Percentiles rank a stretch among this genome's conserved stretches.
Evolutionary conservation across 495 filamentous ascomycete genomes (phyloP).

Genomic region (Podospora pseudocomata): DNA sequence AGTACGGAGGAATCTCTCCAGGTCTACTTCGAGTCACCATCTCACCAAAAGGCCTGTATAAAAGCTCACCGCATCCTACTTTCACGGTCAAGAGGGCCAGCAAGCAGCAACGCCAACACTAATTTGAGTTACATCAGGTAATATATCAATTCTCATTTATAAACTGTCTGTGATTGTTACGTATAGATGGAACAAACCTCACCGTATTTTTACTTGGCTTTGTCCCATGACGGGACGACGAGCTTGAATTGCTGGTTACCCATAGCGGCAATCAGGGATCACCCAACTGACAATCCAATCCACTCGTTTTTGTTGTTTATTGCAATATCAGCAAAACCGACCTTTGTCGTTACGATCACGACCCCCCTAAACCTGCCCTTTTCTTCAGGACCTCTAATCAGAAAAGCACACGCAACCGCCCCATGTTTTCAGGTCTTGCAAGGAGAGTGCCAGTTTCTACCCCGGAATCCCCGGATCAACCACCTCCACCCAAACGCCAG

Average conservation of each 20-base stretch:
- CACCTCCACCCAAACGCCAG: not conserved
- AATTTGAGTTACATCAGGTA: not conserved
- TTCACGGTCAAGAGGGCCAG: not conserved
- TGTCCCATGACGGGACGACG: not conserved
- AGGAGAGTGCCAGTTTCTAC: slow-evolving; percentile 8
- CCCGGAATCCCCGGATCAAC: slow-evolving; percentile 4
- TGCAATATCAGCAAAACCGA: not conserved
- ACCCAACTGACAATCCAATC: not conserved
- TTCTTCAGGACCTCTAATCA: not conserved
- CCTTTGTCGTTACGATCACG: not conserved
- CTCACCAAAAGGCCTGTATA: not conserved
- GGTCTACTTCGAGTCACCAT: not conserved
- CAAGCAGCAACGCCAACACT: not conserved
- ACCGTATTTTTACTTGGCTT: not conserved
- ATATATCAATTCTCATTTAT: not conserved
- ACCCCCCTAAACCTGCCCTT: not conserved
- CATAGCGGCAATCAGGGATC: not conserved
- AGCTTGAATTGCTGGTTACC: not conserved
- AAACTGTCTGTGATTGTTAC: not conserved
- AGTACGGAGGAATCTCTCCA: too few species aligned
- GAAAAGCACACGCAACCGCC: slow-evolving; percentile 7
- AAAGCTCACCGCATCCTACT: not conserved
- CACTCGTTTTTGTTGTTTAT: not conserved
- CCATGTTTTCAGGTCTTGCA: slow-evolving; percentile 1
- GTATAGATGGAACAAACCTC: not conserved